These are phyloP conservation scores for Saccharum spontaneum DNA, from an alignment of 176 grass and related monocot genomes.

Conservation along the genomic window DNA sequence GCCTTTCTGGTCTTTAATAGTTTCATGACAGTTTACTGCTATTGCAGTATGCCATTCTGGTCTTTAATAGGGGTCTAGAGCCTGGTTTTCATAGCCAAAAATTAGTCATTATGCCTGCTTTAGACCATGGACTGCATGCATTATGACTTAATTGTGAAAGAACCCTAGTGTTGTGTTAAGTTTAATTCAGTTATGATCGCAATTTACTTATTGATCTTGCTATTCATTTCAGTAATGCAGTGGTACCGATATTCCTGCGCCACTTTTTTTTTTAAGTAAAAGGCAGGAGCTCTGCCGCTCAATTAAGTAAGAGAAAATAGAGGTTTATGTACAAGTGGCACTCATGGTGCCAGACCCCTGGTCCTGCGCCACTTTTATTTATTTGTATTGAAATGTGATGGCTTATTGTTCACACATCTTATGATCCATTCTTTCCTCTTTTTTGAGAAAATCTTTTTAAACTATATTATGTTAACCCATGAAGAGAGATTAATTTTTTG, in stretches of 20 bases:
- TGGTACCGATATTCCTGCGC: not conserved
- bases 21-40: conserved; percentile 8
- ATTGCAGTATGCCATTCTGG: not conserved
- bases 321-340: too few species aligned
- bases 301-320: too few species aligned
- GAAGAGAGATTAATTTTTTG: not conserved
- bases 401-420: not conserved
- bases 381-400: conserved; percentile 3
- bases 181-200: conserved; percentile 4
- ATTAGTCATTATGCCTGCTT: conserved; percentile 15
- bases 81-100: not conserved
- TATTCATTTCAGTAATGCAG: conserved; percentile 19
- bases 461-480: not conserved
- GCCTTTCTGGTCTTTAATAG: not conserved
- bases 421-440: not conserved
- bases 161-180: not conserved
- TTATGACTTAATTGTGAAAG: not conserved
- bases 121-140: conserved; percentile 12
- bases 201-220: conserved; percentile 4
- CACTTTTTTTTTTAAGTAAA: not conserved
- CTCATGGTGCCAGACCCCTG: too few species aligned
- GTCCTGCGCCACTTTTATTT: not conserved
- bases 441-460: not conserved
- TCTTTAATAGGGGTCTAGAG: not conserved
- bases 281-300: too few species aligned